A percentile compares a stretch with the other conserved stretches of the same genome.
These are phyloP conservation scores for Termitomyces sp. DNA, from an alignment of 768 basidiomycete species.

Conservation along the genomic window DNA sequence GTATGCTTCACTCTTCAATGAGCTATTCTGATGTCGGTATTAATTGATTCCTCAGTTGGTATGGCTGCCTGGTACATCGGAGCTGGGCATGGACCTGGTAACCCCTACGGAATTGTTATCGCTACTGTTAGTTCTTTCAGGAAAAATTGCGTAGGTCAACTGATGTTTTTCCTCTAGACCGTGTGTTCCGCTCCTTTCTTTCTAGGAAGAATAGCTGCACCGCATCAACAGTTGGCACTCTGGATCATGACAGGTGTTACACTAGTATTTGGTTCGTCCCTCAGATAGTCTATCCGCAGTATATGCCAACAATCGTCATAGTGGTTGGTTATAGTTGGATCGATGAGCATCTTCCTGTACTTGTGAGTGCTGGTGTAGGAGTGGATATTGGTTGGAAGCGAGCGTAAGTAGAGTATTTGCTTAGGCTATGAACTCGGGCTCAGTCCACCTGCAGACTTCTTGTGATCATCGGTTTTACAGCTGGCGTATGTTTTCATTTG, in stretches of 20 bases:
- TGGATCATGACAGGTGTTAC: constrained; percentile 41
- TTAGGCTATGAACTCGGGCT: neutral
- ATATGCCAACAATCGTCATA: constrained; percentile 8
- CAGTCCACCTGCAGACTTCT: constrained; percentile 29
- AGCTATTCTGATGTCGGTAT: neutral
- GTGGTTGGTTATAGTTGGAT: constrained; percentile 46
- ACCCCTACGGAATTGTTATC: constrained; percentile 41
- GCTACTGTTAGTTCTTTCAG: constrained; percentile 32
- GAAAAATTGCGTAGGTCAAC: neutral
- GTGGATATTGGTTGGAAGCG: constrained; percentile 40
- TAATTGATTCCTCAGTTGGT: constrained; percentile 25
- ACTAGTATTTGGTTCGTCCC: constrained; percentile 32
- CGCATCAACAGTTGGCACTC: constrained; percentile 33
- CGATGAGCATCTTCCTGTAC: constrained; percentile 28
- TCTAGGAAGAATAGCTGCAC: constrained; percentile 32
- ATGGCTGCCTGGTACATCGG: constrained; percentile 46
- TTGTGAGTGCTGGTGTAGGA: constrained; percentile 35
- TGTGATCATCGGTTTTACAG: constrained; percentile 45
- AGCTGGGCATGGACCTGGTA: constrained; percentile 35
- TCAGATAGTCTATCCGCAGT: neutral
- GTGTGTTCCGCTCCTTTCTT: constrained; percentile 34
- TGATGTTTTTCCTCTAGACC: constrained; percentile 23
- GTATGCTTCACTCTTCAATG: constrained; percentile 19
- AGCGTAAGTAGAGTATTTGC: constrained; percentile 28
- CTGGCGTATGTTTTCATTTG: constrained; percentile 31